phyloP scores from a whole-genome alignment of 2,329 filamentous ascomycete species.

The Diplodia sapinea region DNA sequence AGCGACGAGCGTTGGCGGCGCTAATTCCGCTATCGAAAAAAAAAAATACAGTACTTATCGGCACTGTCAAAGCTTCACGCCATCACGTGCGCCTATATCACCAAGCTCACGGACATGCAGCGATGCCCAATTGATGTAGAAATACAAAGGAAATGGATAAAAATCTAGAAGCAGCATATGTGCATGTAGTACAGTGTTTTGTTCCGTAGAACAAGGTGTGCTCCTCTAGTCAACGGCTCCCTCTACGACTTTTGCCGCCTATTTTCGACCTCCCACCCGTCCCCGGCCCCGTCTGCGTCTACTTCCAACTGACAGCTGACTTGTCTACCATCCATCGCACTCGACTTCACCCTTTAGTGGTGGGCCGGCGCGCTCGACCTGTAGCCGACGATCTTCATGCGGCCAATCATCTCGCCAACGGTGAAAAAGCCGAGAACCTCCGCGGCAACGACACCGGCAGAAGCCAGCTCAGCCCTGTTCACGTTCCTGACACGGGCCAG shows the following conservation, averaged over 20 bases:
- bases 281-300: slow-evolving; percentile 29
- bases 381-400: slow-evolving; percentile 95
- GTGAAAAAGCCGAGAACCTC: slow-evolving; percentile 98
- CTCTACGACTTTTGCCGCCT: slow-evolving; percentile 30
- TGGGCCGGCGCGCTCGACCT: slow-evolving; percentile 45
- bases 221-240: slow-evolving; percentile 26
- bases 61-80: slow-evolving; percentile 21
- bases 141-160: slow-evolving; percentile 41
- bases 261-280: slow-evolving; percentile 9
- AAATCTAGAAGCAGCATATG: slow-evolving; percentile 48
- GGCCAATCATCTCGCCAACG: slow-evolving; percentile 93
- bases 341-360: slow-evolving; percentile 37
- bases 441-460: slow-evolving; percentile 78
- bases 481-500: slow-evolving; percentile 70
- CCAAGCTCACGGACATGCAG: slow-evolving; percentile 5
- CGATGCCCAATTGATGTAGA: slow-evolving; percentile 33
- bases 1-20: slow-evolving; percentile 16
- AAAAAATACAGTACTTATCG: slow-evolving; percentile 24
- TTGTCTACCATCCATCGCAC: slow-evolving; percentile 16
- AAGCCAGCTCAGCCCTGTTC: slow-evolving; percentile 71
- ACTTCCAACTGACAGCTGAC: slow-evolving; percentile 7
- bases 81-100: slow-evolving; percentile 18
- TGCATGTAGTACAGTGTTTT: slow-evolving; percentile 48
- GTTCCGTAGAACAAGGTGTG: slow-evolving; percentile 32
- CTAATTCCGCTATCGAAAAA: slow-evolving; percentile 30